Percentiles rank a stretch among this genome's conserved stretches.
Conservation (phyloP, 495 filamentous ascomycete species). For the Podospora bellae-mahoneyi region DNA sequence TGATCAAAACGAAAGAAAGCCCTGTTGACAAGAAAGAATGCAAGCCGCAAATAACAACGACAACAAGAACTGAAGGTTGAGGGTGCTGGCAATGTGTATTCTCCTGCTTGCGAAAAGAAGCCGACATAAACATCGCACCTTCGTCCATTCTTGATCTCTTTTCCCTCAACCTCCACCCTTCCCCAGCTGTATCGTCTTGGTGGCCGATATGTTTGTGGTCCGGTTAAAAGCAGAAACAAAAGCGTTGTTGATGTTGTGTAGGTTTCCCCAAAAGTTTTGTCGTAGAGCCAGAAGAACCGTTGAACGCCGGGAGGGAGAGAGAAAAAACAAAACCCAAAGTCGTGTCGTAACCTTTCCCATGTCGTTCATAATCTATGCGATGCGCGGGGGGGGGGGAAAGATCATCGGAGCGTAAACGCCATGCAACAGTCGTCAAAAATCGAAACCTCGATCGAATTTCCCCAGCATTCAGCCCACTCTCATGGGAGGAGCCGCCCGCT, state of each 20-base stretch:
- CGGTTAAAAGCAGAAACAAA: background rate
- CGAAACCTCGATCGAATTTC: constrained; percentile 5
- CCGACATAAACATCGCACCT: background rate
- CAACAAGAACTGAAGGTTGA: background rate
- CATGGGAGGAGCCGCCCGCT: background rate
- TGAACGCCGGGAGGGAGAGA: background rate
- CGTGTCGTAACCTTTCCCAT: background rate
- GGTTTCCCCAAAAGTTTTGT: background rate
- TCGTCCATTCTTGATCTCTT: background rate
- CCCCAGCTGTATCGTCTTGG: background rate
- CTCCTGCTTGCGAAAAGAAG: background rate
- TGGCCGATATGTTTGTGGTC: background rate
- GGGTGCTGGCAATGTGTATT: background rate
- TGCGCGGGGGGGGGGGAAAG: background rate
- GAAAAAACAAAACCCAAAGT: background rate
- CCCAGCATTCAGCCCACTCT: constrained; percentile 1
- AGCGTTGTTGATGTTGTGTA: background rate
- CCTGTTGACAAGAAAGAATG: background rate
- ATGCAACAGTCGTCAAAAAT: constrained; percentile 3
- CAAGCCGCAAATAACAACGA: background rate
- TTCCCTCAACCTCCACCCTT: background rate
- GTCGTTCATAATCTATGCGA: background rate
- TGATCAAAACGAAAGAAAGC: background rate
- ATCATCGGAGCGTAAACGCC: constrained; percentile 1
- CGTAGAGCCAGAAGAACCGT: background rate